A percentile compares a stretch with the other conserved stretches of the same genome.
phyloP scores from a whole-genome alignment of 108 stramenopile species.

The Cyclotella sp. region DNA sequence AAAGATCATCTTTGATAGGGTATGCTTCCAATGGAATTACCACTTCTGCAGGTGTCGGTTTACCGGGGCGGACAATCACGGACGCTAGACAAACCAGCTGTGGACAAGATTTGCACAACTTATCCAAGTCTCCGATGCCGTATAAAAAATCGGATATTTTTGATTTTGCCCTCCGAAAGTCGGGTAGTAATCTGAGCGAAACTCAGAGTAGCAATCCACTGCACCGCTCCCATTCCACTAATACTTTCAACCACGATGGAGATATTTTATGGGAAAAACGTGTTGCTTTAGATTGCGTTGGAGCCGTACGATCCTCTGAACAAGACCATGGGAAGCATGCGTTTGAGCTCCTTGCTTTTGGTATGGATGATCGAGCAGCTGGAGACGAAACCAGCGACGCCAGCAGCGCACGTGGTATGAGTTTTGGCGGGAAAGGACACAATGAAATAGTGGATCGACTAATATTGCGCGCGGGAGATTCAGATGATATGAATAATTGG shows the following conservation, averaged over 20 bases:
- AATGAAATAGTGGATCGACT: slow-evolving; percentile 49
- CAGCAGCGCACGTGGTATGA: slow-evolving; percentile 9
- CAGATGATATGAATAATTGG: slow-evolving; percentile 78
- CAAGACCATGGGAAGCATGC: slow-evolving; percentile 66
- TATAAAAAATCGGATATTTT: slow-evolving; percentile 36
- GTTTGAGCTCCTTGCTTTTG: slow-evolving; percentile 69
- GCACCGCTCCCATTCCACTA: slow-evolving; percentile 34
- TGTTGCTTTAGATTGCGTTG: slow-evolving; percentile 72
- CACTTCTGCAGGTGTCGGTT: neutral
- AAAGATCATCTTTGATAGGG: neutral
- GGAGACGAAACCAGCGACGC: slow-evolving; percentile 24
- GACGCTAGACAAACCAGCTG: slow-evolving; percentile 1
- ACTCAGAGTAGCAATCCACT: slow-evolving; percentile 2
- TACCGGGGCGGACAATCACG: neutral
- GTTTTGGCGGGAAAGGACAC: slow-evolving; percentile 6
- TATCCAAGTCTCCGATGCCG: slow-evolving; percentile 71
- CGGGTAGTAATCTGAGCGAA: neutral
- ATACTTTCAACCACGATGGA: slow-evolving; percentile 45
- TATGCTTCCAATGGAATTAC: slow-evolving; percentile 10
- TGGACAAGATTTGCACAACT: slow-evolving; percentile 32
- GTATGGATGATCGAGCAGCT: slow-evolving; percentile 32
- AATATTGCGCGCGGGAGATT: slow-evolving; percentile 64
- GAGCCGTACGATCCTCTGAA: slow-evolving; percentile 76
- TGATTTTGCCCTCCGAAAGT: slow-evolving; percentile 8
- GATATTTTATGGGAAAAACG: slow-evolving; percentile 75